Base-by-base conservation (phyloP, 257 asterid species). In the Phtheirospermum japonicum region DNA sequence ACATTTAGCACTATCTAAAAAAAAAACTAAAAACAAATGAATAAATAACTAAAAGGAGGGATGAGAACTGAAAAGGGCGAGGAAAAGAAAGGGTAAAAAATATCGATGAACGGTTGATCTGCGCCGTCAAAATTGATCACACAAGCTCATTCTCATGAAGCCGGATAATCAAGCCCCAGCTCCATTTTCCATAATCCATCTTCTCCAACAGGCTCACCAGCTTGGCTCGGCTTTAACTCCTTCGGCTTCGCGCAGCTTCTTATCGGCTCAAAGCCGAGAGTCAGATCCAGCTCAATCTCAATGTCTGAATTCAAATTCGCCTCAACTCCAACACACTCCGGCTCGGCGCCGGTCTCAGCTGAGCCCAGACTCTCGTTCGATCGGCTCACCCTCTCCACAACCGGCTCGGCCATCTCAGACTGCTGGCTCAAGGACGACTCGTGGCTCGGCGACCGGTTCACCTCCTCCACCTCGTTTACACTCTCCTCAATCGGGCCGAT, bases 341-440 rank as follows among this genome's bases (percentile, higher is more conserved):
- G 65, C 58, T 49, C 78, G 34, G 76, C 73, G 23, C 75, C 71
- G 17, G 74, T 63, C 48, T 62, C 81, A 23, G 59, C 76, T 6
- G 82, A 71, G 0, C 26, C 82, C 67, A 75, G 61, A 43, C 83
- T 80, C 68, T 58, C 78, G 26, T 71, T 66, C 64, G 9, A 58
- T 5, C 9, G 68, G 46, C 69, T 63, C 56, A 0, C 70, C 56
- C 79, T 70, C 49, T 76, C 81, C 63, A 11, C 64, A 31, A 49
- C 64, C 60, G 59, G 72, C 57, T 64, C 77, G 0, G 72, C 80
- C 65, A 66, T 30, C 65, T 57, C 83, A 3, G 89, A 83, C 71
- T 85, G 92, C 64, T 88, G 96, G 72, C 95, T 83, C 72, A 88
- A 57, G 0, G 91, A 78, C 48, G 96, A 85, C 61, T 79, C 88